Percentiles rank a stretch among this genome's conserved stretches.
phyloP scores from a whole-genome alignment of 2,329 filamentous ascomycete species.

The Cordyceps sp. region DNA sequence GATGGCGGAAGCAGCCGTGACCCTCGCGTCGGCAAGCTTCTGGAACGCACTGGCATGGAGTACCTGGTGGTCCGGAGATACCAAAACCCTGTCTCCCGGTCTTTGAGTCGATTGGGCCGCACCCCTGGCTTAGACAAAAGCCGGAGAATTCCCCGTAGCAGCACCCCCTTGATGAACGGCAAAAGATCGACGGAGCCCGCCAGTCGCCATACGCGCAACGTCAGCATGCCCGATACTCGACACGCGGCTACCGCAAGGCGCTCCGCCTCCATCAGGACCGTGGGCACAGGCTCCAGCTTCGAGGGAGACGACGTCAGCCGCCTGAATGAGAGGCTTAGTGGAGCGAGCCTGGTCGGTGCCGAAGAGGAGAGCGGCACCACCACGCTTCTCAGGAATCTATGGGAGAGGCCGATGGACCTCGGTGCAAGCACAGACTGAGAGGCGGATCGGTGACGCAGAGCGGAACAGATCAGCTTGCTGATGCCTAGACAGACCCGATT shows the following conservation, averaged over 20 bases:
- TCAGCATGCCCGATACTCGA: constrained; percentile 19
- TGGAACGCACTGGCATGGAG: constrained; percentile 55
- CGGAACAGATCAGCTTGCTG: neutral
- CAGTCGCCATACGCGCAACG: constrained; percentile 19
- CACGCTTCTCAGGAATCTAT: constrained; percentile 37
- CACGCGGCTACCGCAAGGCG: constrained; percentile 14
- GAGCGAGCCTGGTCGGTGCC: constrained; percentile 29
- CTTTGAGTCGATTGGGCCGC: constrained; percentile 28
- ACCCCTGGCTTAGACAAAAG: constrained; percentile 34
- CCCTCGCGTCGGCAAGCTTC: constrained; percentile 44
- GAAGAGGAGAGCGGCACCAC: constrained; percentile 33
- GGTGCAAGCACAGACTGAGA: constrained; percentile 26
- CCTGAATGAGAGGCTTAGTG: constrained; percentile 27
- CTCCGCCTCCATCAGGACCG: constrained; percentile 19
- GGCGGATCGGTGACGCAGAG: neutral
- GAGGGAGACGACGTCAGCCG: constrained; percentile 26
- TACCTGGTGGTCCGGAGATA: constrained; percentile 59
- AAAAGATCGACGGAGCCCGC: constrained; percentile 14
- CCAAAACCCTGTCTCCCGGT: constrained; percentile 52
- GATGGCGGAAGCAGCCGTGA: constrained; percentile 35
- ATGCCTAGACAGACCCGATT: neutral
- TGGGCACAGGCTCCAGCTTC: constrained; percentile 25
- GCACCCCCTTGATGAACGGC: constrained; percentile 19
- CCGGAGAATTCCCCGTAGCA: constrained; percentile 27
- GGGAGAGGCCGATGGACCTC: constrained; percentile 44